Evolutionary conservation across 192 early-diverging fungal genomes (phyloP).

Genomic region (Coemansia erecta): DNA sequence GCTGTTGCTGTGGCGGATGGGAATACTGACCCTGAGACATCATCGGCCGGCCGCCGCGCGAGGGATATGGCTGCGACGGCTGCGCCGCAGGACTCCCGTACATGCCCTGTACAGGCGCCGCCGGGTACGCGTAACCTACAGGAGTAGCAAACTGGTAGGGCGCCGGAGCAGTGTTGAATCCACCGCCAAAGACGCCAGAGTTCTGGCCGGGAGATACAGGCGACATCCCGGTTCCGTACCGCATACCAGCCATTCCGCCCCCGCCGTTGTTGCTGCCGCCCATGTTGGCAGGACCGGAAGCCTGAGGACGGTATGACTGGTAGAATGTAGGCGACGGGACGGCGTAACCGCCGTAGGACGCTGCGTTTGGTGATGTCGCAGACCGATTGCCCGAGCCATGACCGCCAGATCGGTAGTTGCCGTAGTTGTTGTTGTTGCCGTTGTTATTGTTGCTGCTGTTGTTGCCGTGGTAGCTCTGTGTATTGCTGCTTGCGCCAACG

Average conservation of each 20-base stretch:
- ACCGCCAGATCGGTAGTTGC: constrained; percentile 17
- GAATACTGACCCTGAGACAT: constrained; percentile 9
- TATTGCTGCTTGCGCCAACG: constrained; percentile 12
- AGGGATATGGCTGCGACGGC: constrained; percentile 16
- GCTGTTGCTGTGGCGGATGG: constrained; percentile 4
- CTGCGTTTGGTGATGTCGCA: constrained; percentile 11
- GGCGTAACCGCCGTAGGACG: constrained; percentile 27
- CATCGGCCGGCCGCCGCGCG: constrained; percentile 16
- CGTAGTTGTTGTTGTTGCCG: constrained; percentile 10
- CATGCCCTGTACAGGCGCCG: constrained; percentile 23
- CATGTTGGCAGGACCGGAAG: constrained; percentile 9
- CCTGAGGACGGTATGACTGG: constrained; percentile 26
- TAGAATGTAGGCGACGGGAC: constrained; percentile 24
- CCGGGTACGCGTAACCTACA: constrained; percentile 29
- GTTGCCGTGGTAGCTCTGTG: neutral
- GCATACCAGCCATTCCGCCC: constrained; percentile 12
- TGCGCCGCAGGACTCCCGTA: constrained; percentile 23
- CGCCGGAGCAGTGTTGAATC: constrained; percentile 14
- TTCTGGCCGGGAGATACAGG: constrained; percentile 11
- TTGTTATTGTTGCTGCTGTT: neutral
- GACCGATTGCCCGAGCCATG: constrained; percentile 14
- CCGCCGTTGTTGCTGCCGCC: constrained; percentile 7
- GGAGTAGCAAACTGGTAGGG: constrained; percentile 39
- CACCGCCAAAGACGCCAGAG: constrained; percentile 18
- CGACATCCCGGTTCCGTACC: constrained; percentile 17